phyloP scores from a whole-genome alignment of 179 eudicot species.

The Pouteria campechiana region DNA sequence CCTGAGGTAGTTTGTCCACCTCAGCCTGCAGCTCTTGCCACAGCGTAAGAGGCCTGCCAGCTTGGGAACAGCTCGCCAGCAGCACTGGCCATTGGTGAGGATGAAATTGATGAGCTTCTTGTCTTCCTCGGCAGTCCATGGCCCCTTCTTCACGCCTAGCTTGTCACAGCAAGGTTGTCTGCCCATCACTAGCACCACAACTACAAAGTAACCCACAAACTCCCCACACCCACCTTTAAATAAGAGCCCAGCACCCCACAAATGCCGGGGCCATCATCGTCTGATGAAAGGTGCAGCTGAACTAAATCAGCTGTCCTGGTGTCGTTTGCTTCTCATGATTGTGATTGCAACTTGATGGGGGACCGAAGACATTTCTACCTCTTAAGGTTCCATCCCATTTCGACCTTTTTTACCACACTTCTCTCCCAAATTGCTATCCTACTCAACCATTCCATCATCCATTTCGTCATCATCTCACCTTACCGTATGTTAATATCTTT shows the following conservation, averaged over 20 bases:
- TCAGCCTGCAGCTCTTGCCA: conserved; percentile 82
- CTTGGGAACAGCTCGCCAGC: conserved; percentile 94
- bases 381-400: conserved; percentile 19
- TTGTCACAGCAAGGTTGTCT: conserved; percentile 96
- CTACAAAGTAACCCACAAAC: neutral
- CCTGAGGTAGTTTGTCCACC: conserved; percentile 92
- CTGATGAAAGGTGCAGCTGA: conserved; percentile 48
- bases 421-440: conserved; percentile 31
- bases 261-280: conserved; percentile 33
- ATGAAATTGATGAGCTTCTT: conserved; percentile 82
- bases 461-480: conserved; percentile 46
- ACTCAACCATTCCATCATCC: conserved; percentile 52
- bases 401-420: conserved; percentile 9
- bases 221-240: conserved; percentile 31
- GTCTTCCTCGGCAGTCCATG: conserved; percentile 96
- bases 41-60: conserved; percentile 84
- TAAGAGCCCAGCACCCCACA: conserved; percentile 7
- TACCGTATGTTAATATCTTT: neutral
- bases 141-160: conserved; percentile 91
- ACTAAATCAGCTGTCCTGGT: conserved; percentile 35
- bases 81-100: conserved; percentile 82
- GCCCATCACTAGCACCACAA: conserved; percentile 37
- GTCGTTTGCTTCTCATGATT: conserved; percentile 9
- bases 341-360: conserved; percentile 15
- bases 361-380: conserved; percentile 33